Evolutionary conservation across 768 basidiomycete species (phyloP).

Genomic region (Tulasnella sp.): DNA sequence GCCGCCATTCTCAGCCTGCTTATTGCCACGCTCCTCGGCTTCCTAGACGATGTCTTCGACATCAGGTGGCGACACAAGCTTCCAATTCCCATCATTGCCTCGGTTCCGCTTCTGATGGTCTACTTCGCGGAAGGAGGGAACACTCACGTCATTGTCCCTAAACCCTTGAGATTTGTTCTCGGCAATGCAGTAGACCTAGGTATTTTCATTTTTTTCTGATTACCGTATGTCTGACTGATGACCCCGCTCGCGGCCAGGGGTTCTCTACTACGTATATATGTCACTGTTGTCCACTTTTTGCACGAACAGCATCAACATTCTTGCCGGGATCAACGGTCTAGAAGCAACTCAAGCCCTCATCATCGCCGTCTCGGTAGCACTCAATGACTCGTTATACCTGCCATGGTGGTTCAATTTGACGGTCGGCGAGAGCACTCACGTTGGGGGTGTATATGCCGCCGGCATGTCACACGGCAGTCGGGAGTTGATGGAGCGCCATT

Average conservation of each 20-base stretch:
- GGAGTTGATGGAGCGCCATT: constrained; percentile 84
- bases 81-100: constrained; percentile 93
- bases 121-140: constrained; percentile 94
- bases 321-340: constrained; percentile 95
- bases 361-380: constrained; percentile 81
- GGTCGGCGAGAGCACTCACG: constrained; percentile 56
- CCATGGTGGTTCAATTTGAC: constrained; percentile 73
- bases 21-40: constrained; percentile 89
- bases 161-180: constrained; percentile 68
- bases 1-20: constrained; percentile 89
- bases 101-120: constrained; percentile 90
- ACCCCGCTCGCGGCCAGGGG: constrained; percentile 49
- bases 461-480: constrained; percentile 83
- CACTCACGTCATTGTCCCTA: constrained; percentile 88
- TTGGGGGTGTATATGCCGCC: constrained; percentile 71
- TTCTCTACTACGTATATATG: constrained; percentile 96
- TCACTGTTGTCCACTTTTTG: constrained; percentile 91
- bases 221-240: not conserved
- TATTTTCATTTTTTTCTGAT: constrained; percentile 38
- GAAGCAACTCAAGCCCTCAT: constrained; percentile 92
- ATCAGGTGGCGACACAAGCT: constrained; percentile 98
- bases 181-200: constrained; percentile 85
- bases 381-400: constrained; percentile 93
- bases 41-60: constrained; percentile 96
- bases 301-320: constrained; percentile 97